Conservation (phyloP, 305 asterid genomes). For the Fraxinus paxiana region DNA sequence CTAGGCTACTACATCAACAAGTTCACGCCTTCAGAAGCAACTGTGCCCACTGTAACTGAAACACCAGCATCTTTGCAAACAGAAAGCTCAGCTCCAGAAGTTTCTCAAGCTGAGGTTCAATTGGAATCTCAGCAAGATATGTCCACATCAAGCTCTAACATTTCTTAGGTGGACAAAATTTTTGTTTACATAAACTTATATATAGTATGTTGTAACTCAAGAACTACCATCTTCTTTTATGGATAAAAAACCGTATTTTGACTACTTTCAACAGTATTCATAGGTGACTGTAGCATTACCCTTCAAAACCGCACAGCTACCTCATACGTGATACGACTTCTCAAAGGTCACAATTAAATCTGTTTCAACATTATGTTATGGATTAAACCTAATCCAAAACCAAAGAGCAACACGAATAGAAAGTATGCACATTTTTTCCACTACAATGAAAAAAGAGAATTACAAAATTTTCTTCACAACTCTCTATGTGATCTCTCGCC, state of each 20-base stretch:
- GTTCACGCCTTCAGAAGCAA: slow-evolving; percentile 53
- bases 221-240: too few relatives aligned
- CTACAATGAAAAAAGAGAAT: not conserved
- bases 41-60: slow-evolving; percentile 28
- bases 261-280: too few relatives aligned
- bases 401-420: too few relatives aligned
- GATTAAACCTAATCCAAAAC: too few relatives aligned
- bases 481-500: too few relatives aligned
- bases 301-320: too few relatives aligned
- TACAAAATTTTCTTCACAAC: too few relatives aligned
- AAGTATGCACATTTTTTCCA: not conserved
- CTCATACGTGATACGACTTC: too few relatives aligned
- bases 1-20: slow-evolving; percentile 75
- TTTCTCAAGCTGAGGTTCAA: slow-evolving; percentile 31
- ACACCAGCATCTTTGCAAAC: slow-evolving; percentile 17
- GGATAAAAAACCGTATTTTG: not conserved
- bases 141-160: not conserved
- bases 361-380: too few relatives aligned
- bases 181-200: not conserved
- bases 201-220: not conserved
- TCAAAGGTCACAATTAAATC: too few relatives aligned
- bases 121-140: slow-evolving; percentile 27
- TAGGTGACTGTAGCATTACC: too few relatives aligned
- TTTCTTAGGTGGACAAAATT: slow-evolving; percentile 22
- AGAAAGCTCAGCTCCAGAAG: slow-evolving; percentile 34